Conservation (phyloP, 179 eudicot genomes). For the Actinidia arguta region DNA sequence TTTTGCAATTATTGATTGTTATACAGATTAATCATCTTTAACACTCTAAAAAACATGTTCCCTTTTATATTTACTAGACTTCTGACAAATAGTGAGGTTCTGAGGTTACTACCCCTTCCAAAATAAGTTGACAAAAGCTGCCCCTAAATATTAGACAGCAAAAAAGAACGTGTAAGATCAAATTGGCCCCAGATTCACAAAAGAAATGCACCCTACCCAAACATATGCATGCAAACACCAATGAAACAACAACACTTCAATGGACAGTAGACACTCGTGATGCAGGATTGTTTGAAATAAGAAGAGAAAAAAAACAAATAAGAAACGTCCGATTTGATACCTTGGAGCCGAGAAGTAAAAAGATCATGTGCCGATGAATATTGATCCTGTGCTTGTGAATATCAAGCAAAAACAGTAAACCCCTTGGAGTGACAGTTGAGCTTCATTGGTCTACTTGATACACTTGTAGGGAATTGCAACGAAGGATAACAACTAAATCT, state of each 20-base stretch:
- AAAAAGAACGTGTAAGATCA: neutral
- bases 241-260: neutral
- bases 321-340: slow-evolving; percentile 32
- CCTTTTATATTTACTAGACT: neutral
- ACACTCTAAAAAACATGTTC: neutral
- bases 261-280: neutral
- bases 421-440: slow-evolving; percentile 42
- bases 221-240: neutral
- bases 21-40: neutral
- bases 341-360: slow-evolving; percentile 84
- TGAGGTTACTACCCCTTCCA: neutral
- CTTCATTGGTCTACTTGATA: slow-evolving; percentile 41
- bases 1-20: no score
- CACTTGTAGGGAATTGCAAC: slow-evolving; percentile 51
- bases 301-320: neutral
- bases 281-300: neutral
- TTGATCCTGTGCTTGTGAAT: slow-evolving; percentile 43
- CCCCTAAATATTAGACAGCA: neutral
- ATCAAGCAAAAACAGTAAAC: slow-evolving; percentile 51
- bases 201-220: neutral
- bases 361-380: slow-evolving; percentile 47
- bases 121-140: neutral
- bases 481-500: slow-evolving; percentile 10
- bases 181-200: neutral
- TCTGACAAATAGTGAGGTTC: neutral